phyloP scores from a whole-genome alignment of 2,329 filamentous ascomycete genomes.

The Tolypocladium tropicale region DNA sequence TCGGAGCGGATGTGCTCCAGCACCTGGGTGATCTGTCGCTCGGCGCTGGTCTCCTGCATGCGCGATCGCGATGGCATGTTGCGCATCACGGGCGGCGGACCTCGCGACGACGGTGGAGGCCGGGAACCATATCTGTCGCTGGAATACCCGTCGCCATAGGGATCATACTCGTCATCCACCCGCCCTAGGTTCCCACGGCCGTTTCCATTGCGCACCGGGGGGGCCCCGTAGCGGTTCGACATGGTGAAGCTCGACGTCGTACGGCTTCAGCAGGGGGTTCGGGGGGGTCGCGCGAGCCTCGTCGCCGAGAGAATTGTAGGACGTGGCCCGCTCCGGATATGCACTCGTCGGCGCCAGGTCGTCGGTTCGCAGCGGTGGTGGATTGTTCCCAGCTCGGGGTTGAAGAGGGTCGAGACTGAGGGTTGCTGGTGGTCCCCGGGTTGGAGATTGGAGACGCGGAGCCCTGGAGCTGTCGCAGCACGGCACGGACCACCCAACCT shows the following conservation, averaged over 20 bases:
- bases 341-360: background rate
- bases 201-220: conserved; percentile 24
- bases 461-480: background rate
- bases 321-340: background rate
- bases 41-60: conserved; percentile 36
- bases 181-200: conserved; percentile 32
- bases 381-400: background rate
- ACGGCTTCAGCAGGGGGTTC: conserved; percentile 1
- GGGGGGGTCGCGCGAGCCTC: conserved; percentile 7
- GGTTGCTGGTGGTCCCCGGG: background rate
- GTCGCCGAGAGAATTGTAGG: conserved; percentile 1
- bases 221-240: conserved; percentile 38
- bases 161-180: conserved; percentile 38
- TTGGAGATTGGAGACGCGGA: no score
- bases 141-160: conserved; percentile 29
- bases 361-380: background rate
- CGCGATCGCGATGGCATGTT: conserved; percentile 24
- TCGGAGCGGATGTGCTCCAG: conserved; percentile 76
- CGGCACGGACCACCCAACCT: background rate
- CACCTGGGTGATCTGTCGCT: conserved; percentile 51
- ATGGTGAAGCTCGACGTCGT: conserved; percentile 22
- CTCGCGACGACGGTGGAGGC: conserved; percentile 21
- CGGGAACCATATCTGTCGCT: conserved; percentile 31
- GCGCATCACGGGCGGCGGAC: conserved; percentile 17
- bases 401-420: background rate